Evolutionary conservation across 768 basidiomycete genomes (phyloP).

Genomic region (Tremella mesenterica): DNA sequence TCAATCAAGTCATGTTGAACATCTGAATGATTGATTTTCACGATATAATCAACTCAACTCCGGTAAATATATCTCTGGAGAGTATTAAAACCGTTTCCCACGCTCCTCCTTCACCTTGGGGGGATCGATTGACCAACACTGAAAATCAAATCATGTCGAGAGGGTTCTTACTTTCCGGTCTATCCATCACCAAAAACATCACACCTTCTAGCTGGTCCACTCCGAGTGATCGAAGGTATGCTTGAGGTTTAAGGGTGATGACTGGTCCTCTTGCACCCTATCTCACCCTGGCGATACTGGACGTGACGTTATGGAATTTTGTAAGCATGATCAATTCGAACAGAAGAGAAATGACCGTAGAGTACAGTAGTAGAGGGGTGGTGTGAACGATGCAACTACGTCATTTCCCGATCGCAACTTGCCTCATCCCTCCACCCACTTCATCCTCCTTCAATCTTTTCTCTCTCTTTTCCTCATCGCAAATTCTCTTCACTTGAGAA

Average conservation of each 20-base stretch:
- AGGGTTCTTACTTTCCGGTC: conserved; percentile 77
- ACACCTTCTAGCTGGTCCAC: conserved; percentile 52
- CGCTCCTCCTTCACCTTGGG: conserved; percentile 18
- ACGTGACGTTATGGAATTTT: too few relatives aligned
- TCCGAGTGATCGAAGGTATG: conserved; percentile 22
- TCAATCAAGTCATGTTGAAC: too few relatives aligned
- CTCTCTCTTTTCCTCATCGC: background rate
- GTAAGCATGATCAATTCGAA: too few relatives aligned
- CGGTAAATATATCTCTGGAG: conserved; percentile 26
- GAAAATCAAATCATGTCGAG: conserved; percentile 53
- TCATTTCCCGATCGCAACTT: background rate
- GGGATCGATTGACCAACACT: background rate
- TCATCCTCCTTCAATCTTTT: background rate
- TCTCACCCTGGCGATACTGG: too few relatives aligned
- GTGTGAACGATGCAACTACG: too few relatives aligned
- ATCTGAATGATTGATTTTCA: too few relatives aligned
- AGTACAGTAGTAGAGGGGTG: too few relatives aligned
- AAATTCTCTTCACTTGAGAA: background rate
- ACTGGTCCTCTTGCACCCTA: background rate
- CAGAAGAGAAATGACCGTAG: too few relatives aligned
- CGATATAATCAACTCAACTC: conserved; percentile 18
- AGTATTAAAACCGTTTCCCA: conserved; percentile 16
- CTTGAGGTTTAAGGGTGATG: conserved; percentile 15
- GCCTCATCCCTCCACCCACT: too few relatives aligned
- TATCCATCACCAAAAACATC: conserved; percentile 65